Evolutionary conservation across 495 filamentous ascomycete genomes (phyloP), one percentile per base, ranked within the genome.

Genomic region (Entonaema liquescens): DNA sequence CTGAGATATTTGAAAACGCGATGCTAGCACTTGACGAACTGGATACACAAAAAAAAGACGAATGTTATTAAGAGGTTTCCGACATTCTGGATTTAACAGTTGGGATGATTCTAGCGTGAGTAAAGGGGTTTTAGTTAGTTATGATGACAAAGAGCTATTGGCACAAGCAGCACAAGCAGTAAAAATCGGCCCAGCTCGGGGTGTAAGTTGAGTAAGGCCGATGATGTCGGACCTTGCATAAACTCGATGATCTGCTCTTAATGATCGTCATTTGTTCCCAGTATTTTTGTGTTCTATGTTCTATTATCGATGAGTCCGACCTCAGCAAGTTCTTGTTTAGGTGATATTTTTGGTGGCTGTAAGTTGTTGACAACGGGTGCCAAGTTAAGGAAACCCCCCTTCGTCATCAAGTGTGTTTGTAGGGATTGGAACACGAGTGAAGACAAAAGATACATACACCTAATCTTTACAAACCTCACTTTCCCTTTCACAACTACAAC

Each of bases 161-260:
- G n/a, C n/a, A n/a, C n/a, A n/a, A n/a, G n/a, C n/a, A 17, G 42
- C 40, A 28, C 54, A 5, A 53, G 42, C 35, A 4, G 17, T 47
- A 23, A 44, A 62, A 52, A 62, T 63, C 58, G 25, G 17, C 13
- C 28, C 53, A 68, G n/a, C 38, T 68, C 38, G 53, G 61, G 60
- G 63, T 31, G 49, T 54, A 9, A 44, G 5, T 44, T 17, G 40
- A 19, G 40, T 13, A 25, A 63, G 25, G 69, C 44, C 55, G 21
- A 23, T 57, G 40, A 61, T 52, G 60, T 42, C 54, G 21, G 25
- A 58, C 68, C 65, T 66, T 69, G 70, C 66, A 73, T 73, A 73
- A 72, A 73, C 70, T 53, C 55, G 17, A 35, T 55, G 52, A 69
- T 72, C 61, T 66, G 40, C 61, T 52, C 59, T 50, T 23, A 5